These are phyloP conservation scores for Trebouxia gelatinosa DNA, from an alignment of 163 green algal genomes.

Conservation along the genomic window DNA sequence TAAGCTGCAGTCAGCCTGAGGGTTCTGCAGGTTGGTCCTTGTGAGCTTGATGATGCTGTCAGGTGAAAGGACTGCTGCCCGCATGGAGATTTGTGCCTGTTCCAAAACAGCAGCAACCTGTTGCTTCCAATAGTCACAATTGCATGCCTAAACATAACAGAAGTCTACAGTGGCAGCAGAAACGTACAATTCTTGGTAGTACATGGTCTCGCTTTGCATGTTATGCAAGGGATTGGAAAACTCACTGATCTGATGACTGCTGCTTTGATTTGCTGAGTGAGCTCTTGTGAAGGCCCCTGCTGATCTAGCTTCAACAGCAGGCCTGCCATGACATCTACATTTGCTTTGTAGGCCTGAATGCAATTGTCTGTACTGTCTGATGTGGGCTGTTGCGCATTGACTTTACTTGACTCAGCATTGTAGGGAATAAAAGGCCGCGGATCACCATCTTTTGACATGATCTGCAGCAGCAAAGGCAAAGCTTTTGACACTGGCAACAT, in stretches of 20 bases:
- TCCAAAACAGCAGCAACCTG: background rate
- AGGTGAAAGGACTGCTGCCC: background rate
- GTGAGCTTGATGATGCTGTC: background rate
- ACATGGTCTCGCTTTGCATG: background rate
- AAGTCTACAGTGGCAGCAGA: background rate
- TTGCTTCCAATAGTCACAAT: background rate
- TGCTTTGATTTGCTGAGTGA: background rate
- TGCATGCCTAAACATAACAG: background rate
- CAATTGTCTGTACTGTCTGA: too few relatives aligned
- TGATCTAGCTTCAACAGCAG: constrained; percentile 3
- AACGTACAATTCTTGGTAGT: background rate
- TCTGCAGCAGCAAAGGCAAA: too few relatives aligned
- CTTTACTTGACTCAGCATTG: too few relatives aligned
- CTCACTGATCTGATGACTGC: background rate
- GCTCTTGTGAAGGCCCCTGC: background rate
- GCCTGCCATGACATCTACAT: constrained; percentile 8
- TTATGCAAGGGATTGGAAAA: background rate
- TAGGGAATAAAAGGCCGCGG: too few relatives aligned
- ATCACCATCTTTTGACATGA: too few relatives aligned
- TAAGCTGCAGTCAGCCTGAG: too few relatives aligned
- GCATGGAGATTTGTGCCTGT: constrained; percentile 5
- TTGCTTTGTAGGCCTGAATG: constrained; percentile 13
- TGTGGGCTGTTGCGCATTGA: too few relatives aligned
- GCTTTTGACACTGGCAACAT: too few relatives aligned
- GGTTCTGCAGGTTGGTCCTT: too few relatives aligned